phyloP scores from a whole-genome alignment of 2,329 filamentous ascomycete genomes.

The Aspergillus arachidicola region DNA sequence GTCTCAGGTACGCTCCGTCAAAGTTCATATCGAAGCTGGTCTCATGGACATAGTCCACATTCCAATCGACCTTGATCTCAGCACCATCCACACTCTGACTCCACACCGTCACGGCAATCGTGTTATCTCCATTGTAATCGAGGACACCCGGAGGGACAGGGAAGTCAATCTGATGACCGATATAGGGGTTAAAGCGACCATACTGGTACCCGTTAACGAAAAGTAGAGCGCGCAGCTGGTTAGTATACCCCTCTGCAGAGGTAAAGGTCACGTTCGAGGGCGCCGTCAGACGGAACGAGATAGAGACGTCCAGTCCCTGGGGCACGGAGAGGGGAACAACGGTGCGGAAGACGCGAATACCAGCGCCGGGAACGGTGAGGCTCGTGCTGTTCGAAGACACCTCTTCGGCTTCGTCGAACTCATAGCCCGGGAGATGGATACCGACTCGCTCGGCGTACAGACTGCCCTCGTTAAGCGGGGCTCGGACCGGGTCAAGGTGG shows the following conservation, averaged over 20 bases:
- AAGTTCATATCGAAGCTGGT: constrained; percentile 54
- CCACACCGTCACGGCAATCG: constrained; percentile 62
- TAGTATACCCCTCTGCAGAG: constrained; percentile 36
- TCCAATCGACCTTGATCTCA: constrained; percentile 53
- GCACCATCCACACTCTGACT: constrained; percentile 58
- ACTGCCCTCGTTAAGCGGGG: constrained; percentile 61
- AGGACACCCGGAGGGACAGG: constrained; percentile 63
- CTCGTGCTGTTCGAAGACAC: constrained; percentile 20
- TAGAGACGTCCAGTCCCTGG: constrained; percentile 55
- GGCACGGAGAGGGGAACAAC: constrained; percentile 55
- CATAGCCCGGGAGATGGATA: constrained; percentile 57
- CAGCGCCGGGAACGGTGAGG: constrained; percentile 48
- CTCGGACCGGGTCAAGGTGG: constrained; percentile 59
- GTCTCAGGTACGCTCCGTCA: constrained; percentile 48
- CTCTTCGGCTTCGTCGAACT: constrained; percentile 54
- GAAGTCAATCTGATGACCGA: constrained; percentile 63
- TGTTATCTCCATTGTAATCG: constrained; percentile 61
- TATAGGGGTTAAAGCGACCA: constrained; percentile 61
- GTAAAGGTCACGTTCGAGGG: constrained; percentile 33
- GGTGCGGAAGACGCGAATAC: constrained; percentile 60
- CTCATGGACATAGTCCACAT: constrained; percentile 56
- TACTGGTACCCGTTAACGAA: constrained; percentile 70
- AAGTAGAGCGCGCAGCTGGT: constrained; percentile 52
- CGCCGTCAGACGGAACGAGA: constrained; percentile 58
- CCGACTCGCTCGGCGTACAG: constrained; percentile 61